Evolutionary conservation across 1,284 basidiomycete species (phyloP).

Genomic region (Hypsizygus ulmarius): DNA sequence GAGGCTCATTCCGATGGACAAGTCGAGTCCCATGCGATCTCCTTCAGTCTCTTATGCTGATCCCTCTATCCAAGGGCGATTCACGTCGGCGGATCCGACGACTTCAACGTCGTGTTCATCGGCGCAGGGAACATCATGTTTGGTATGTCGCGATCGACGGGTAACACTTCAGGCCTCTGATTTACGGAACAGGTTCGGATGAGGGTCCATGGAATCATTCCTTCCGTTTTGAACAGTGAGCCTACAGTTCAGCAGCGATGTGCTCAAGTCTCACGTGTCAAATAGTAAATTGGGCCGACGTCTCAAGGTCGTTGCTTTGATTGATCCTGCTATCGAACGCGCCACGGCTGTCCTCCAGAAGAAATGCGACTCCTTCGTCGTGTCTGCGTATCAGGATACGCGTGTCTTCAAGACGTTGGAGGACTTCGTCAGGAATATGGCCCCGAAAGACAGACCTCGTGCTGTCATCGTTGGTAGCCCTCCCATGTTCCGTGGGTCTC

Average conservation of each 20-base stretch:
- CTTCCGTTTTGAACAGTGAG: constrained; percentile 89
- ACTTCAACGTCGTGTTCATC: constrained; percentile 90
- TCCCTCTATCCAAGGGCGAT: constrained; percentile 40
- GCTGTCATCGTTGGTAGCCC: constrained; percentile 92
- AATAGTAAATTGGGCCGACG: constrained; percentile 91
- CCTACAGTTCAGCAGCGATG: constrained; percentile 5
- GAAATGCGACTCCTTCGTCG: constrained; percentile 94
- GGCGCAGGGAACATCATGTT: constrained; percentile 97
- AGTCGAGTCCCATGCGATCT: constrained; percentile 38
- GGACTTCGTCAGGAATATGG: constrained; percentile 78
- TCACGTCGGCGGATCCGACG: constrained; percentile 56
- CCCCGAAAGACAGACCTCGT: constrained; percentile 55
- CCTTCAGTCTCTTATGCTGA: constrained; percentile 7
- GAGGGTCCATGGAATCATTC: constrained; percentile 94
- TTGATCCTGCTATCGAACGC: constrained; percentile 87
- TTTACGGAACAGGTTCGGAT: constrained; percentile 60
- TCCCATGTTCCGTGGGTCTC: constrained; percentile 88
- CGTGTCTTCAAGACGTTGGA: constrained; percentile 86
- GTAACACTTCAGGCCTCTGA: constrained; percentile 8
- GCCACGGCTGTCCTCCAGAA: constrained; percentile 80
- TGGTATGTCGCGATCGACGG: constrained; percentile 41
- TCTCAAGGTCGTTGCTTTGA: constrained; percentile 92
- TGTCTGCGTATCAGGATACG: constrained; percentile 90
- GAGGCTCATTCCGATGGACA: constrained; percentile 75
- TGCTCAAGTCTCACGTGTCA: constrained; percentile 18